A percentile compares a stretch with the other conserved stretches of the same genome.
These are phyloP conservation scores for Chlorella sp. DNA, from an alignment of 139 green algal genomes.

Conservation along the genomic window DNA sequence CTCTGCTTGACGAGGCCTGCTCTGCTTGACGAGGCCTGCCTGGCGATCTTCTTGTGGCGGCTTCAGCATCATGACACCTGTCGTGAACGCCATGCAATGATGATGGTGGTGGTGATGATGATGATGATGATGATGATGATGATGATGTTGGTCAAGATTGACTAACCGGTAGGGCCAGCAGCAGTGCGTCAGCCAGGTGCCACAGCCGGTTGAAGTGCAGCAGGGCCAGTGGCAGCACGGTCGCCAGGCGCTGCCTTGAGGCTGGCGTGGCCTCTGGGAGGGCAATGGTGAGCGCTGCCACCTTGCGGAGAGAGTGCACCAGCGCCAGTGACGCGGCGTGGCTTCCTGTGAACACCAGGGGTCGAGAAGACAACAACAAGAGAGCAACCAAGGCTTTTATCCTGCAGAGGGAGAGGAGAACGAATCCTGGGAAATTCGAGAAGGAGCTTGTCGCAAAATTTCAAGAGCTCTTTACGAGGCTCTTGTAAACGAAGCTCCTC, in stretches of 20 bases:
- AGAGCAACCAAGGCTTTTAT: background rate
- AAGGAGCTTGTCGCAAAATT: background rate
- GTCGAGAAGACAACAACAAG: background rate
- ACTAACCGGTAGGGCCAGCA: background rate
- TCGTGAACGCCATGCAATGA: no score
- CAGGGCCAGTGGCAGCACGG: background rate
- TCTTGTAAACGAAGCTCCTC: background rate
- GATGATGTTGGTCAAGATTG: no score
- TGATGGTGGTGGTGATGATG: no score
- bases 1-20: no score
- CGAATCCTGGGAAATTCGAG: background rate
- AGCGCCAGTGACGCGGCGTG: background rate
- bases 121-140: no score
- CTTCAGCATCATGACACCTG: no score
- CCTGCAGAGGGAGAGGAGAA: background rate
- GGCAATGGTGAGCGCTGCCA: background rate
- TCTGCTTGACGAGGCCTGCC: no score
- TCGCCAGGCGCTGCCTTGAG: background rate
- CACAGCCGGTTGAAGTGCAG: background rate
- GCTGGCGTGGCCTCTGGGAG: background rate
- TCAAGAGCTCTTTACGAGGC: background rate
- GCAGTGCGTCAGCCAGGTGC: background rate
- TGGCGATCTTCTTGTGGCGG: no score
- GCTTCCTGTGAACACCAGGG: background rate
- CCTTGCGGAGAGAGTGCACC: background rate